Base-by-base conservation (phyloP, 805 yeast genomes). In the Kluyveromyces aestuarii region DNA sequence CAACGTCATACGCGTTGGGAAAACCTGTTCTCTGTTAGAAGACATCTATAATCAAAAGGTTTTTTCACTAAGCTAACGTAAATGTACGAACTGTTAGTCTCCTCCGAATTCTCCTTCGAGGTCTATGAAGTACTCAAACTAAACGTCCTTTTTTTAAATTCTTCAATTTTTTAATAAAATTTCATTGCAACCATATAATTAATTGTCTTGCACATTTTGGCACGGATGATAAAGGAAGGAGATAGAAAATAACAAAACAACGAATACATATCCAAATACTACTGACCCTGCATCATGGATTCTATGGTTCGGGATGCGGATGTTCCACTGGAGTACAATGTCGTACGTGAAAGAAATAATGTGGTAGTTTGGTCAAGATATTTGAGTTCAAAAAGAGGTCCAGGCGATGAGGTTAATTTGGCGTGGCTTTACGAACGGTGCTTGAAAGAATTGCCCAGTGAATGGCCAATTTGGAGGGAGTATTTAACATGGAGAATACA, bases 1-100 rank as follows among this genome's bases (percentile, higher is more conserved):
- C 57, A 91, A 79, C 51, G 98, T 91, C 97, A 90, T 90, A 71
- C 97, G 90, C 46, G 98, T 90, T 35, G 98, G 96, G 69, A 90
- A 90, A 42, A 90, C 98, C 64, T 87, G 95, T 67, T 90, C 98
- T 75, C 98, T 85, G 36, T 18, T 36, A 27, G 60, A 57, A 33
- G 68, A 64, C 64, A 61, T 60, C 19, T 36, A 40, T 40, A 6
- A 3, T 30, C 11, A 30, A 30, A 30, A 30, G 4, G 7, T 13
- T 30, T 3, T 30, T 8, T 11, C 8, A 30, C 4, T 30, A 8
- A 30, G 7, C 11, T 30, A 10, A 30, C 35, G 14, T 5, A 13
- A 30, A 30, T 30, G 35, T 11, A 30, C 4, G 4, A 10, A 7
- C 35, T 30, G 11, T 8, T 13, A 30, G 35, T 37, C 40, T 21